Percentiles rank a stretch among this genome's conserved stretches.
These are phyloP conservation scores for Candida parachauliodes DNA, from an alignment of 805 yeast species.

Conservation along the genomic window DNA sequence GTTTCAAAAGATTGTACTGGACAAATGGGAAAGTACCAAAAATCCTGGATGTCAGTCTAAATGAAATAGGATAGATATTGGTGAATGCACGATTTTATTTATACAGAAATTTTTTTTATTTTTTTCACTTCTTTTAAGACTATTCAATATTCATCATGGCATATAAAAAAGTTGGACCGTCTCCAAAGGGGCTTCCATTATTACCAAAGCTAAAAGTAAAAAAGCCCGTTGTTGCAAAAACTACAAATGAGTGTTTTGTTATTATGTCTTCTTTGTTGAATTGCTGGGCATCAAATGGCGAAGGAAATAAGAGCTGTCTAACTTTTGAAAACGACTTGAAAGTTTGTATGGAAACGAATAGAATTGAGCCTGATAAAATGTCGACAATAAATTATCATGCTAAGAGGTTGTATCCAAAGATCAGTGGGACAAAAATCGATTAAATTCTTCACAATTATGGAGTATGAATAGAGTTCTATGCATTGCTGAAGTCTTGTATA, in stretches of 20 bases:
- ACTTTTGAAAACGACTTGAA: constrained; percentile 67
- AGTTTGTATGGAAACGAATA: constrained; percentile 58
- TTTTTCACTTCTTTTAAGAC: neutral
- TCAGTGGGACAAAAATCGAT: constrained; percentile 34
- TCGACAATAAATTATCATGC: constrained; percentile 56
- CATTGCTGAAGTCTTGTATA: neutral
- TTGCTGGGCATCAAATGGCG: constrained; percentile 97
- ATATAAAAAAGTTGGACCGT: constrained; percentile 40
- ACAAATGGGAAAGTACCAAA: constrained; percentile 8
- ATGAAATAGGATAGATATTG: neutral
- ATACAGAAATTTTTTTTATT: neutral
- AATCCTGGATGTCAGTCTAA: neutral
- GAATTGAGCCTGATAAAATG: constrained; percentile 36
- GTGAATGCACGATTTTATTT: constrained; percentile 1
- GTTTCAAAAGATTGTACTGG: constrained; percentile 34
- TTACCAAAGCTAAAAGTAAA: constrained; percentile 70
- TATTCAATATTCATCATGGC: constrained; percentile 25
- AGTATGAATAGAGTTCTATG: too few relatives aligned
- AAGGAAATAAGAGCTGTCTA: constrained; percentile 66
- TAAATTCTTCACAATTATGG: too few relatives aligned
- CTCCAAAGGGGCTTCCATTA: constrained; percentile 54
- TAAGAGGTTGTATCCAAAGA: constrained; percentile 51
- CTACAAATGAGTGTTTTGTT: constrained; percentile 71
- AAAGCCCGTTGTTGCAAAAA: constrained; percentile 45
- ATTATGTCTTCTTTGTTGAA: constrained; percentile 80